phyloP scores from a whole-genome alignment of 116 monocot species.

The Posidonia oceanica region DNA sequence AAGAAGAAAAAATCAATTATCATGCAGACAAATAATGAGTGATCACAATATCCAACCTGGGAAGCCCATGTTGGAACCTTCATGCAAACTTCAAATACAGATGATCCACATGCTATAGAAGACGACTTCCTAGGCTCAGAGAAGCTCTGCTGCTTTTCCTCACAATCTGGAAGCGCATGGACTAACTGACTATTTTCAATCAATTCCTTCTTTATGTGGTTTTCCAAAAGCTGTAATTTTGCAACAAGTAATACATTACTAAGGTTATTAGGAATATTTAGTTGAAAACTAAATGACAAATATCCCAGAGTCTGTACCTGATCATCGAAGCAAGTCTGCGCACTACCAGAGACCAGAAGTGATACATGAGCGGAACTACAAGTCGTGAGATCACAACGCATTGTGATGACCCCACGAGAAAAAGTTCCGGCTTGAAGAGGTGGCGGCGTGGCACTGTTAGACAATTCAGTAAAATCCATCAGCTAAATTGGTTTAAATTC shows the following conservation, averaged over 20 bases:
- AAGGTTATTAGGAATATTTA: not conserved
- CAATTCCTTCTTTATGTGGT: slow-evolving; percentile 84
- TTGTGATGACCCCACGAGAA: slow-evolving; percentile 92
- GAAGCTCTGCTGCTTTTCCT: slow-evolving; percentile 29
- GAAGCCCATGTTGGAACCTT: slow-evolving; percentile 88
- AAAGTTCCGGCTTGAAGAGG: slow-evolving; percentile 77
- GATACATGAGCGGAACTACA: slow-evolving; percentile 89
- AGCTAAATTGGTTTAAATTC: not conserved
- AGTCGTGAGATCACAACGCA: slow-evolving; percentile 94
- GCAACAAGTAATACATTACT: not conserved
- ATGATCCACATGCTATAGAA: slow-evolving; percentile 73
- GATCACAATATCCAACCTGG: slow-evolving; percentile 38
- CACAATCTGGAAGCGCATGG: slow-evolving; percentile 34
- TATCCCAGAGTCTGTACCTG: slow-evolving; percentile 34
- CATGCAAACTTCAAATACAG: slow-evolving; percentile 86
- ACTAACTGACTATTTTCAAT: slow-evolving; percentile 81
- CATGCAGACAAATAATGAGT: not conserved
- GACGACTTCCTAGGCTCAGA: slow-evolving; percentile 50
- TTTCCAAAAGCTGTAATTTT: slow-evolving; percentile 67
- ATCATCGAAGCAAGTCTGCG: slow-evolving; percentile 94
- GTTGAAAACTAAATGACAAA: not conserved
- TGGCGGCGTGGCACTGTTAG: slow-evolving; percentile 82
- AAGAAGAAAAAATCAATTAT: not conserved
- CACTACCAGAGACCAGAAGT: slow-evolving; percentile 88
- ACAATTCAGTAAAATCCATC: not conserved